Evolutionary conservation across 371 early-diverging fungal species (phyloP), one percentile per base, ranked within the genome.

Genomic region (Dichotomocladium elegans): DNA sequence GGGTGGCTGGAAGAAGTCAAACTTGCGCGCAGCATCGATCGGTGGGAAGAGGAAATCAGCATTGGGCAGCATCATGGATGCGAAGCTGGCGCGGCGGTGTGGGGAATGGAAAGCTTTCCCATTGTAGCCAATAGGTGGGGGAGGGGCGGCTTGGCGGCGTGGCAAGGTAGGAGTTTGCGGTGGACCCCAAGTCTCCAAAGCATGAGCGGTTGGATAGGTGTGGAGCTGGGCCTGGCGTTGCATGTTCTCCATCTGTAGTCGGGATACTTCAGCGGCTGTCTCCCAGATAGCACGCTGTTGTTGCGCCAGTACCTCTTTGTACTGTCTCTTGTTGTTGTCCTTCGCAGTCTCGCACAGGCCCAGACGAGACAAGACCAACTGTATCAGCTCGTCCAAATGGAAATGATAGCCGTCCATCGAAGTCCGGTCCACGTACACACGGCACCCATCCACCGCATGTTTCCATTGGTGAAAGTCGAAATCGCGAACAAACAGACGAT

Each of bases 401-500:
- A 24, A 41, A 14, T 41, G 24, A 35, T 31, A 31, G 14, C 34
- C 35, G 19, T 43, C 53, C 26, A 46, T 26, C 21, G 41, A 14
- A 40, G 41, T 51, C 4, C 51, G 12, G 12, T 51, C 26, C 41
- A 51, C 51, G 40, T 37, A 28, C 15, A n/a, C 27, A 4, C 51
- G 51, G 22, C 51, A 44, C 7, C 29, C 47, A 27, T 44, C 47
- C 21, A 46, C 27, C 9, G 55, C 46, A 21, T 34, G 55, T 19
- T 31, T 45, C 77, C 77, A 77, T 11, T 47, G 60, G 33, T 47
- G 43, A 45, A 57, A 87, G 31, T 86, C 81, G n/a, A 73, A 59
- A 42, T 80, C 77, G 17, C 82, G 72, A 3, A 87, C 82, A 64
- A 77, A 79, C 26, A 87, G 54, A 28, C 71, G 66, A 52, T 79